phyloP scores from a whole-genome alignment of 2,329 filamentous ascomycete genomes.

The Monilinia fructigena region DNA sequence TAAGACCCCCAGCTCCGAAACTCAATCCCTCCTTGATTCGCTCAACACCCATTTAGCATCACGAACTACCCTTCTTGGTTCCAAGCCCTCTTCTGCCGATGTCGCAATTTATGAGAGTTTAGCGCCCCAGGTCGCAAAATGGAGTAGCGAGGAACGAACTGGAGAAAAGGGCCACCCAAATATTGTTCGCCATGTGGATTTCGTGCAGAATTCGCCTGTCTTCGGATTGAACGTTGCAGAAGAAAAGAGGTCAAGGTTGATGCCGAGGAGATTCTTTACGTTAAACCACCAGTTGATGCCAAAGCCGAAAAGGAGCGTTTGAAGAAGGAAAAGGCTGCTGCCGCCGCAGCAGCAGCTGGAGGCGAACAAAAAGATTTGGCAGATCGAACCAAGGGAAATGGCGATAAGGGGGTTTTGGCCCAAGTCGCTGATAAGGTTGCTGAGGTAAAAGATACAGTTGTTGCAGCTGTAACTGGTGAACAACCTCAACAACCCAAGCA shows the following conservation, averaged over 20 bases:
- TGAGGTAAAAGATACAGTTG: constrained; percentile 41
- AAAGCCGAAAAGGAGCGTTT: constrained; percentile 95
- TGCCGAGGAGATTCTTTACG: constrained; percentile 75
- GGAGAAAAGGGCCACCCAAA: constrained; percentile 87
- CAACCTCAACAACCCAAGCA: constrained; percentile 48
- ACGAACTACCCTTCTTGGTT: constrained; percentile 83
- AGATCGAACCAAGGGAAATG: constrained; percentile 60
- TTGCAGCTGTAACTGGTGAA: constrained; percentile 41
- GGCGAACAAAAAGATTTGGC: constrained; percentile 51
- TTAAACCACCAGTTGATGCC: constrained; percentile 83
- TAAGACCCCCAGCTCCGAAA: constrained; percentile 54
- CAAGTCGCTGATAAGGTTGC: constrained; percentile 50
- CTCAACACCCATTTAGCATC: constrained; percentile 86
- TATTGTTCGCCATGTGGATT: constrained; percentile 88
- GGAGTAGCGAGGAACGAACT: constrained; percentile 83
- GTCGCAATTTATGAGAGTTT: constrained; percentile 78
- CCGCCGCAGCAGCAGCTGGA: constrained; percentile 54
- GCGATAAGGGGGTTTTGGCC: constrained; percentile 52
- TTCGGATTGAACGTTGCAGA: constrained; percentile 68
- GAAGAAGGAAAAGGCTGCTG: constrained; percentile 90
- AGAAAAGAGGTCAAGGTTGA: constrained; percentile 76
- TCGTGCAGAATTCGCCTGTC: constrained; percentile 85
- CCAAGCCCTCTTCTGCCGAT: constrained; percentile 86
- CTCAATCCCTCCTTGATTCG: constrained; percentile 66
- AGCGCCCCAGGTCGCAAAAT: constrained; percentile 72